Percentiles rank a stretch among this genome's conserved stretches.
phyloP scores from a whole-genome alignment of 2,329 filamentous ascomycete species.

The Nannizzia gypsea region DNA sequence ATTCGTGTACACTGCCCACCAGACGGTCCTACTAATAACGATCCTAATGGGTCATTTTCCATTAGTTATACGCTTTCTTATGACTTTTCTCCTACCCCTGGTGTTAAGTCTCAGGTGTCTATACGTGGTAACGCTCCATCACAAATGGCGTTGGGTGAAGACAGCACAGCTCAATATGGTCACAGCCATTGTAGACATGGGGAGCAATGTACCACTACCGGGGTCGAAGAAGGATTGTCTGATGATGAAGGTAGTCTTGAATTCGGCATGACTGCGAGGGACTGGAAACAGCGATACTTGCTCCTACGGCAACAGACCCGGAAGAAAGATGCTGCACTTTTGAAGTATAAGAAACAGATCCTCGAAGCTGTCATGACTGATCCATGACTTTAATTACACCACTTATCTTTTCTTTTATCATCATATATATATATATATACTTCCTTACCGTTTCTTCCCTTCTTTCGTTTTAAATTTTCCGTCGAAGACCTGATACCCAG shows the following conservation, averaged over 20 bases:
- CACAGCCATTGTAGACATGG: not conserved
- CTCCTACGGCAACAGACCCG: constrained; percentile 28
- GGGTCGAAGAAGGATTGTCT: constrained; percentile 6
- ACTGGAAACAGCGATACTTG: constrained; percentile 31
- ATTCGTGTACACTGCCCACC: constrained; percentile 1
- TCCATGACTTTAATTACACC: constrained; percentile 1
- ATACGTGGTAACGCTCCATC: not conserved
- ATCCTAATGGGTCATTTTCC: not conserved
- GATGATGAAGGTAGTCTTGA: constrained; percentile 21
- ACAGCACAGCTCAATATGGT: not conserved
- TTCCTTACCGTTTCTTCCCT: not conserved
- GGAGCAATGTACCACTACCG: not conserved
- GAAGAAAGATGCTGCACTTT: constrained; percentile 28
- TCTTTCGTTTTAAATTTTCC: not conserved
- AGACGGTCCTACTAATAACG: not conserved
- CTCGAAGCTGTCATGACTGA: constrained; percentile 32
- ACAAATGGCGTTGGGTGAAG: not conserved
- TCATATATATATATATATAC: not conserved
- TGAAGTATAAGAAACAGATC: constrained; percentile 32
- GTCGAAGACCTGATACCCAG: not conserved
- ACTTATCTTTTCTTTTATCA: not conserved
- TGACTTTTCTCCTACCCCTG: constrained; percentile 5
- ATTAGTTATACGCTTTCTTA: constrained; percentile 7
- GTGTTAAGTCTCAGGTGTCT: not conserved
- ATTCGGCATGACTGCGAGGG: constrained; percentile 19